Base-by-base conservation (phyloP, 1,284 basidiomycete species). In the Blastosporella zonata region DNA sequence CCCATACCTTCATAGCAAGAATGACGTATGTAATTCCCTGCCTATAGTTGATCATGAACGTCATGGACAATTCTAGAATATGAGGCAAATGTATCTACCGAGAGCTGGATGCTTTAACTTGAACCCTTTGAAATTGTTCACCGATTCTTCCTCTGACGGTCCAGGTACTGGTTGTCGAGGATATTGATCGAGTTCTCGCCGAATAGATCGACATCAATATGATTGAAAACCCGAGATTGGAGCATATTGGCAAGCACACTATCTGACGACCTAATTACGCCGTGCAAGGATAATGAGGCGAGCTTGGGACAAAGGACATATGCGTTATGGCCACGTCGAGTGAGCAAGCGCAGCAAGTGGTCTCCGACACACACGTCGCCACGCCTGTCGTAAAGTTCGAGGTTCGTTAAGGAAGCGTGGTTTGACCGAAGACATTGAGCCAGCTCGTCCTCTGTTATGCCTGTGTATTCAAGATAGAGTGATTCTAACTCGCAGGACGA, bases 361-460 rank as follows among this genome's bases (percentile, higher is more conserved):
- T 60, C 53, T 2, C 47, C 31, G 22, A 57, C 55, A 38, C 55
- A 56, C 17, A 50, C 47, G 41, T 54, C 50, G 10, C 54, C 57
- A 31, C 40, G 43, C 8, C 43, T 53, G 21, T 61, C 58, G 21
- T 57, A 55, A 10, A 63, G 50, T 28, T 57, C 55, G 22, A 63
- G 54, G 25, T 29, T 44, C 17, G 22, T 48, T 35, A 63, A 38
- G 7, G 59, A 47, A n/a, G 51, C 3, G 8, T 55, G 56, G 36
- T 31, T 57, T 13, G 51, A 41, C 15, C 53, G 31, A 18, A 63
- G 55, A 43, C 54, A 58, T 23, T 57, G 50, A n/a, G 55, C 50
- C 13, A 62, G 53, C 33, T 59, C 55, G 15, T 53, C 50, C 40
- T 61, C 57, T 6, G 40, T 53, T 18, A 63, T 61, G n/a, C 54